phyloP scores from a whole-genome alignment of 192 early-diverging fungal species.

The Dissophora globulifera region DNA sequence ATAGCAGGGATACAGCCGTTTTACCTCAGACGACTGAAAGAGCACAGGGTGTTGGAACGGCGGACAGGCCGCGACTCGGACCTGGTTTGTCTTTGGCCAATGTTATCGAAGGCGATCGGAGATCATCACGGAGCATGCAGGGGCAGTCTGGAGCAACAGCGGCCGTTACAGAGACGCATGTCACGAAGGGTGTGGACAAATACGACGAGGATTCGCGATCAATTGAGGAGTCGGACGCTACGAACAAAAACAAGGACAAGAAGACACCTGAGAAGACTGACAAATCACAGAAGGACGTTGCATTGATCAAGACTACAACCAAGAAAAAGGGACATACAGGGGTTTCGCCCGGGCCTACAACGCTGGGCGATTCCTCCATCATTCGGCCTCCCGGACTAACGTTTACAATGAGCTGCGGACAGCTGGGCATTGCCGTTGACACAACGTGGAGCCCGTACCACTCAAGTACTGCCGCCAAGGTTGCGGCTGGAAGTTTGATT shows the following conservation, averaged over 20 bases:
- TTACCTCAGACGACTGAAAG: too few species aligned
- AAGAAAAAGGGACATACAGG: conserved; percentile 37
- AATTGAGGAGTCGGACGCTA: not conserved
- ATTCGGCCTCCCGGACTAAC: conserved; percentile 54
- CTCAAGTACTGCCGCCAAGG: conserved; percentile 51
- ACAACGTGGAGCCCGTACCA: conserved; percentile 53
- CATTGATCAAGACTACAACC: conserved; percentile 1
- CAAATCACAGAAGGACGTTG: conserved; percentile 1
- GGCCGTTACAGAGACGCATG: not conserved
- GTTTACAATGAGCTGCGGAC: conserved; percentile 63
- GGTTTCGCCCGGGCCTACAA: conserved; percentile 25
- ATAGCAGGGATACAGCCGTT: not conserved
- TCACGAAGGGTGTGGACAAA: too few species aligned
- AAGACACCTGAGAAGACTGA: conserved; percentile 8
- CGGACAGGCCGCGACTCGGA: not conserved
- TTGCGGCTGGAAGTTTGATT: conserved; percentile 66
- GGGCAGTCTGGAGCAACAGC: conserved; percentile 18
- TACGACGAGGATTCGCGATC: not conserved
- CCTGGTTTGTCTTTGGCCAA: conserved; percentile 10
- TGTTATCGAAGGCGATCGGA: conserved; percentile 22
- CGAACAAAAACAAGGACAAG: conserved; percentile 8
- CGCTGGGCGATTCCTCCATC: conserved; percentile 8
- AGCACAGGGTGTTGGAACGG: not conserved
- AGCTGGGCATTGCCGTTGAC: conserved; percentile 60
- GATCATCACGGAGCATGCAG: conserved; percentile 31